Conservation (phyloP, 2,329 filamentous ascomycete genomes). For the Cytospora piceicola region DNA sequence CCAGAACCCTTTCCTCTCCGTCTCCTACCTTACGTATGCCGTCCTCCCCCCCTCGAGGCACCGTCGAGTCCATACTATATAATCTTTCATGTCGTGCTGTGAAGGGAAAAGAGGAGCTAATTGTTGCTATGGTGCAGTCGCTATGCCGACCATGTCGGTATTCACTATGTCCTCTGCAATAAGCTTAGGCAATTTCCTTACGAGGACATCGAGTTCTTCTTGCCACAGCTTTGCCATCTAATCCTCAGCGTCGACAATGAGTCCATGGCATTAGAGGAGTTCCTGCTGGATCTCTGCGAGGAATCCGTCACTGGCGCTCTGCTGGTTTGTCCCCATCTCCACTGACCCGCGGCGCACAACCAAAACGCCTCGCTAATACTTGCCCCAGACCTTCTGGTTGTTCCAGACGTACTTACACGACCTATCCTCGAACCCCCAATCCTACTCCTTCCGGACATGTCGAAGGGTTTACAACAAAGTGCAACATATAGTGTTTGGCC, state of each 20-base stretch:
- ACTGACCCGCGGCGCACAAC: slow-evolving; percentile 21
- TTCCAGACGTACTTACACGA: slow-evolving; percentile 89
- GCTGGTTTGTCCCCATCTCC: slow-evolving; percentile 60
- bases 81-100: slow-evolving; percentile 22
- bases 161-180: slow-evolving; percentile 85
- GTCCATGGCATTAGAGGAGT: slow-evolving; percentile 89
- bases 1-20: slow-evolving; percentile 84
- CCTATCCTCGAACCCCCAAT: slow-evolving; percentile 73
- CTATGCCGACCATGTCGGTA: slow-evolving; percentile 87
- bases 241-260: slow-evolving; percentile 89
- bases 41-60: slow-evolving; percentile 31
- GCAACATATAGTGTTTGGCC: slow-evolving; percentile 83
- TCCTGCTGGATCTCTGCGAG: slow-evolving; percentile 82
- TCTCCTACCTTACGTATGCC: slow-evolving; percentile 85
- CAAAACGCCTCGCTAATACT: slow-evolving; percentile 17
- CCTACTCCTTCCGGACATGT: slow-evolving; percentile 79
- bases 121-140: slow-evolving; percentile 56
- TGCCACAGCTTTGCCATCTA: slow-evolving; percentile 84
- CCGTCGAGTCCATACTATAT: slow-evolving; percentile 3
- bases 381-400: slow-evolving; percentile 80
- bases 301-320: slow-evolving; percentile 84
- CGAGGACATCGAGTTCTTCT: slow-evolving; percentile 91
- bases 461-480: slow-evolving; percentile 86
- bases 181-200: slow-evolving; percentile 89
- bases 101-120: slow-evolving; percentile 16